phyloP scores from a whole-genome alignment of 2,329 filamentous ascomycete species.

The Diplodia scrobiculata region DNA sequence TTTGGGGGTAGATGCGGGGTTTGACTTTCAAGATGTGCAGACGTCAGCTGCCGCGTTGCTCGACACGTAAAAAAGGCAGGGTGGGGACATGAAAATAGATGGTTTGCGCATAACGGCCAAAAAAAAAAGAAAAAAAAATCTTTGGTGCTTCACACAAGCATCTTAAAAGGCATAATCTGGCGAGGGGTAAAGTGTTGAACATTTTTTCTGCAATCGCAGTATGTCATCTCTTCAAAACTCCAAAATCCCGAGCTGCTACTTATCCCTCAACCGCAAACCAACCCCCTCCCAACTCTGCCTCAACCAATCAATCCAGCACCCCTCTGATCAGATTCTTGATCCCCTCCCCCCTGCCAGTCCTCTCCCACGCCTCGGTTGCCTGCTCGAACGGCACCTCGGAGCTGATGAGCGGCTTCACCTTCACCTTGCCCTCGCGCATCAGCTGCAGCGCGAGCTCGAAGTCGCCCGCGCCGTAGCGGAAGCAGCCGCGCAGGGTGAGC shows the following conservation, averaged over 20 bases:
- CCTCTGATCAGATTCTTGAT: slow-evolving; percentile 43
- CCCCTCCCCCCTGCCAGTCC: slow-evolving; percentile 38
- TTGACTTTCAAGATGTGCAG: neutral
- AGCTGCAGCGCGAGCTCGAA: slow-evolving; percentile 39
- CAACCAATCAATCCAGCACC: slow-evolving; percentile 32
- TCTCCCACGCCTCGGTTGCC: slow-evolving; percentile 40
- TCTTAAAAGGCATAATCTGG: neutral
- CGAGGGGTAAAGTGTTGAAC: too few relatives aligned
- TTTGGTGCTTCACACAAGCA: neutral
- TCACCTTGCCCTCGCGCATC: slow-evolving; percentile 34
- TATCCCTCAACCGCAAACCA: too few relatives aligned
- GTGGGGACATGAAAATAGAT: neutral
- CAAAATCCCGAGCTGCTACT: too few relatives aligned
- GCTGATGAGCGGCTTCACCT: slow-evolving; percentile 39
- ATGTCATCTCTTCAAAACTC: too few relatives aligned
- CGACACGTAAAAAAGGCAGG: neutral
- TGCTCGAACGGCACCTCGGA: slow-evolving; percentile 38
- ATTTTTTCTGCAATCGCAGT: too few relatives aligned
- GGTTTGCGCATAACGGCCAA: too few relatives aligned
- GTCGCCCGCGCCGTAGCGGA: slow-evolving; percentile 40
- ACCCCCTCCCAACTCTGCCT: too few relatives aligned
- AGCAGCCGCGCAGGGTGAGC: slow-evolving; percentile 39
- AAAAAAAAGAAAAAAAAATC: neutral
- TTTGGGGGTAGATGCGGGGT: neutral
- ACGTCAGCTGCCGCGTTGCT: neutral